Evolutionary conservation across 306 rosid species (phyloP).

Genomic region (Styphnolobium japonicum): DNA sequence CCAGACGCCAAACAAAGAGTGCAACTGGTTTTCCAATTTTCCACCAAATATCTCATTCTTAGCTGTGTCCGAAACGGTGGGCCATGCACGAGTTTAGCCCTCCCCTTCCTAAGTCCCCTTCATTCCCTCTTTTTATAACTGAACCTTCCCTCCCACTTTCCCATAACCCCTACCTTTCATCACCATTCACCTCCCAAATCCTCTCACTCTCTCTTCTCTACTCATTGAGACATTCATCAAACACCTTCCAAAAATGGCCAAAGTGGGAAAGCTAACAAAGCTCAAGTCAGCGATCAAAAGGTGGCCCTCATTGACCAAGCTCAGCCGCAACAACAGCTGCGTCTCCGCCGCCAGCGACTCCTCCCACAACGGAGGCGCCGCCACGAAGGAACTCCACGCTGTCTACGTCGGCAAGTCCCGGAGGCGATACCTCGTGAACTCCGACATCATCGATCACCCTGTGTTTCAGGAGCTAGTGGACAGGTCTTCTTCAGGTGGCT

Average conservation of each 20-base stretch:
- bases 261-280: conserved; percentile 71
- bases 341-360: conserved; percentile 24
- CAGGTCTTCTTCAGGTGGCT: conserved; percentile 24
- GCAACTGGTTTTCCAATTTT: conserved; percentile 43
- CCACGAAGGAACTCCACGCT: conserved; percentile 33
- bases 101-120: neutral
- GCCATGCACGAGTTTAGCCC: conserved; percentile 49
- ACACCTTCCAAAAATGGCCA: conserved; percentile 57
- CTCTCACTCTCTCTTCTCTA: neutral
- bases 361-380: neutral
- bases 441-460: conserved; percentile 69
- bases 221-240: conserved; percentile 22
- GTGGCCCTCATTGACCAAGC: conserved; percentile 75
- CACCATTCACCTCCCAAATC: neutral
- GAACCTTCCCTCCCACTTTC: conserved; percentile 39
- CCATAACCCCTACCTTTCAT: neutral
- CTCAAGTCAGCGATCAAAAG: conserved; percentile 81
- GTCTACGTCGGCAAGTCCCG: conserved; percentile 81
- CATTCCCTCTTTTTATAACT: conserved; percentile 31
- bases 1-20: conserved; percentile 29
- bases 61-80: conserved; percentile 76
- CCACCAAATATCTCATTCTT: conserved; percentile 52
- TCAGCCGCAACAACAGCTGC: conserved; percentile 49
- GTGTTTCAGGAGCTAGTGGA: conserved; percentile 79
- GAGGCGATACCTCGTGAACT: conserved; percentile 62